These are phyloP conservation scores for Trifolium pratense DNA, from an alignment of 306 rosid species.

Conservation along the genomic window DNA sequence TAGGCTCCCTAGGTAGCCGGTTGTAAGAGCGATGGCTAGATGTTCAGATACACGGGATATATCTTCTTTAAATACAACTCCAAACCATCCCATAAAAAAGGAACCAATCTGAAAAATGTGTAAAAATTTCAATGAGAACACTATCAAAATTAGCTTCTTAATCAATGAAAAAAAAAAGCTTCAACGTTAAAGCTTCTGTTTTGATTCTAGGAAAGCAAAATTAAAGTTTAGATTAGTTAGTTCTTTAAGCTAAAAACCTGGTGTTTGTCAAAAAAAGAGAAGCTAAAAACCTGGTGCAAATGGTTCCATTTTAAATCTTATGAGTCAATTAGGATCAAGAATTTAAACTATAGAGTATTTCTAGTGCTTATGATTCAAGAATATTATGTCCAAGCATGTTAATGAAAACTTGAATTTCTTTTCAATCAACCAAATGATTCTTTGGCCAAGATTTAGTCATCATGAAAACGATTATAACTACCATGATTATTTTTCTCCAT, in stretches of 20 bases:
- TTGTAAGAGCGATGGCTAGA: background rate
- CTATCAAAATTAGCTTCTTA: background rate
- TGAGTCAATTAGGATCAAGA: background rate
- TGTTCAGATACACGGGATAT: background rate
- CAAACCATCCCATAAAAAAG: conserved; percentile 18
- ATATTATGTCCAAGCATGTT: background rate
- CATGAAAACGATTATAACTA: background rate
- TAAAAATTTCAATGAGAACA: background rate
- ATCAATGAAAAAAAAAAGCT: background rate
- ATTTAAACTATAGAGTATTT: background rate
- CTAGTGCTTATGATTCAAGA: background rate
- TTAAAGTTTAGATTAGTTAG: background rate
- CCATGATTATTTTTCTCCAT: background rate
- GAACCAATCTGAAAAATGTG: conserved; percentile 7
- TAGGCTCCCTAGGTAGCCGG: conserved; percentile 8
- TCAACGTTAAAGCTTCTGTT: background rate
- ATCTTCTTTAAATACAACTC: background rate
- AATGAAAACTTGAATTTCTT: no score
- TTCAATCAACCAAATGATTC: background rate
- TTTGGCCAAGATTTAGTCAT: background rate
- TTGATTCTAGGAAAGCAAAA: background rate
- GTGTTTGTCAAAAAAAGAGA: no score
- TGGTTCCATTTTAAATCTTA: background rate
- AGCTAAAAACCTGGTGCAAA: background rate
- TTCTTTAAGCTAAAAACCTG: background rate